These are phyloP conservation scores for Ganoderma multipileum DNA, from an alignment of 1,284 basidiomycete genomes.

Conservation along the genomic window DNA sequence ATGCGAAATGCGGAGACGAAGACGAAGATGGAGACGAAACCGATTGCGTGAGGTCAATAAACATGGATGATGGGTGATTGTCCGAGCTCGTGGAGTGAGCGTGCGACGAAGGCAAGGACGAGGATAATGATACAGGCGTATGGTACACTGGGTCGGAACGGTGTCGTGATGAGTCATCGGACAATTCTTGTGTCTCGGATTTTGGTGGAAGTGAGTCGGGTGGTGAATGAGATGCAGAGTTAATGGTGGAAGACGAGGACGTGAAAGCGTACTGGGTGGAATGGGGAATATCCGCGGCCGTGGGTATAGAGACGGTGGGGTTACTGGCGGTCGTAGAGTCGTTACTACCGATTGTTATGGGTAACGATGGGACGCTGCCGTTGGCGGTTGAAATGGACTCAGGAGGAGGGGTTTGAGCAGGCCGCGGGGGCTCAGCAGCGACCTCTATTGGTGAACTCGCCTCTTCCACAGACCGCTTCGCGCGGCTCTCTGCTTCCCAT, in stretches of 20 bases:
- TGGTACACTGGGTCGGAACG: conserved; percentile 26
- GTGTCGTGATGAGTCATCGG: conserved; percentile 23
- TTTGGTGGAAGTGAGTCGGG: conserved; percentile 12
- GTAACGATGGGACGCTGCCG: not conserved
- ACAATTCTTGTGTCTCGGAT: conserved; percentile 3
- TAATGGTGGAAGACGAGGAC: not conserved
- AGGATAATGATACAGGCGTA: conserved; percentile 25
- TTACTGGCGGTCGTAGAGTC: not conserved
- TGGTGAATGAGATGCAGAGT: conserved; percentile 7
- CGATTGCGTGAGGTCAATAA: conserved; percentile 23
- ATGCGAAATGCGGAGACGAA: conserved; percentile 12
- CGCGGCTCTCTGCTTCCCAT: conserved; percentile 70
- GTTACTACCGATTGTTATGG: not conserved
- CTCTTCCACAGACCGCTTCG: conserved; percentile 43
- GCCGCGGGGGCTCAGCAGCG: conserved; percentile 30
- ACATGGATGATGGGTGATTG: conserved; percentile 26
- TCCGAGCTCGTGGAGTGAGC: conserved; percentile 24
- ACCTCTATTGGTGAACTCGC: conserved; percentile 35
- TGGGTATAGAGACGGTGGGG: conserved; percentile 4
- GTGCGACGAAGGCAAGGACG: conserved; percentile 15
- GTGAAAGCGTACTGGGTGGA: conserved; percentile 9
- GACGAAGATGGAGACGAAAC: conserved; percentile 20
- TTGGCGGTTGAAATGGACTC: not conserved
- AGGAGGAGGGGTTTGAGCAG: conserved; percentile 20
- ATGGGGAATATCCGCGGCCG: conserved; percentile 6